Percentiles rank a stretch among this genome's conserved stretches.
Evolutionary conservation across 495 filamentous ascomycete species (phyloP).

Genomic region (Podospora conica): DNA sequence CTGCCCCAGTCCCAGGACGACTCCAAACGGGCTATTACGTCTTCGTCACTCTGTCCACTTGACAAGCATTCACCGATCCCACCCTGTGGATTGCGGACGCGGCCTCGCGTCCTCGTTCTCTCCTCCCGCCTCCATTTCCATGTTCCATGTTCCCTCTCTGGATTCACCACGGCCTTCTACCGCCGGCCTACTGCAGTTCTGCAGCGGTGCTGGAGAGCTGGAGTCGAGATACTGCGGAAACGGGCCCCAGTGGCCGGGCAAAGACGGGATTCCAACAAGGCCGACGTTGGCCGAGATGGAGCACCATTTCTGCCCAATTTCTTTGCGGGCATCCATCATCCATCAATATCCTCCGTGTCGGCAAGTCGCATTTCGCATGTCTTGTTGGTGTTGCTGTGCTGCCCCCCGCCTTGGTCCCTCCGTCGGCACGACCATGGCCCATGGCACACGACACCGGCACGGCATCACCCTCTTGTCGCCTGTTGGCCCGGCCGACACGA

Average conservation of each 20-base stretch:
- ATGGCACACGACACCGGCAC: too few species aligned
- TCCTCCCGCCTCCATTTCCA: neutral
- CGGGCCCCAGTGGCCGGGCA: neutral
- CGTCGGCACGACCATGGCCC: neutral
- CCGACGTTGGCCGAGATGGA: neutral
- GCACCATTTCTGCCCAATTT: too few species aligned
- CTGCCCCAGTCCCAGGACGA: neutral
- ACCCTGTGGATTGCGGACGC: too few species aligned
- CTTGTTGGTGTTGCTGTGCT: neutral
- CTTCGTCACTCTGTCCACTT: neutral
- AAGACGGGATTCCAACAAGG: too few species aligned
- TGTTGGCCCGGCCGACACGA: neutral
- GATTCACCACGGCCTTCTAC: too few species aligned
- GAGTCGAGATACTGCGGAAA: neutral
- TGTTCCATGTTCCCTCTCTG: neutral
- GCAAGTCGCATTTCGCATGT: too few species aligned
- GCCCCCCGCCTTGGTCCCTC: neutral
- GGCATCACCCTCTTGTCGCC: neutral
- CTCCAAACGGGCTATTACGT: neutral
- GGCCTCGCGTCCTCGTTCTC: too few species aligned
- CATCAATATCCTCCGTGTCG: neutral
- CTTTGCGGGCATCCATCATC: too few species aligned
- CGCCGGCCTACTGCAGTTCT: too few species aligned
- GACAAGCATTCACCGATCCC: neutral
- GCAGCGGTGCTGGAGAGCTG: too few species aligned